A percentile compares a stretch with the other conserved stretches of the same genome.
Evolutionary conservation across 306 rosid species (phyloP).

Genomic region (Fragaria iinumae): DNA sequence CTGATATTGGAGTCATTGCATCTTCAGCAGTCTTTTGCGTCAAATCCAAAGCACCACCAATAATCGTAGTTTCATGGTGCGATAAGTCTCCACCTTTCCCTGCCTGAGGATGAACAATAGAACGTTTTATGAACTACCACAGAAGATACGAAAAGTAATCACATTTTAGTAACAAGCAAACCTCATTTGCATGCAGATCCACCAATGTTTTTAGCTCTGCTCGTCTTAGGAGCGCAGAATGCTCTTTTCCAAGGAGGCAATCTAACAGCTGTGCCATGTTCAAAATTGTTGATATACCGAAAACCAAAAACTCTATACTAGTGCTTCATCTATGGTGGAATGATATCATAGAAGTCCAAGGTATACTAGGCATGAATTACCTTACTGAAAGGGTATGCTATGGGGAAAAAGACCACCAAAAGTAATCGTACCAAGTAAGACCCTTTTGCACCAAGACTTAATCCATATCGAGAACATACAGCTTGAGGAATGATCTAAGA

Average conservation of each 20-base stretch:
- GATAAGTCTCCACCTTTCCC: constrained; percentile 89
- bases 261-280: constrained; percentile 52
- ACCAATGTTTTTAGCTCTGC: constrained; percentile 76
- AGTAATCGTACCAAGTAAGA: constrained; percentile 57
- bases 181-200: constrained; percentile 72
- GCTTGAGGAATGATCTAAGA: constrained; percentile 78
- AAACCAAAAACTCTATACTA: neutral
- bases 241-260: constrained; percentile 65
- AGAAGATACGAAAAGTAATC: neutral
- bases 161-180: constrained; percentile 15
- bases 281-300: neutral
- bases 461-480: constrained; percentile 62
- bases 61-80: constrained; percentile 64
- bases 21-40: constrained; percentile 69
- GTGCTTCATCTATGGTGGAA: neutral
- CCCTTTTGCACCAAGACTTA: constrained; percentile 57
- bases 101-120: constrained; percentile 43
- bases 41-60: constrained; percentile 77
- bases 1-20: constrained; percentile 79
- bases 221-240: constrained; percentile 60
- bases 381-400: constrained; percentile 80
- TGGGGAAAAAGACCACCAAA: constrained; percentile 57
- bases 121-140: neutral
- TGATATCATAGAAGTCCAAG: neutral
- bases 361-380: constrained; percentile 26